phyloP scores from a whole-genome alignment of 345 rosid genomes.

The Raphanus sativus region DNA sequence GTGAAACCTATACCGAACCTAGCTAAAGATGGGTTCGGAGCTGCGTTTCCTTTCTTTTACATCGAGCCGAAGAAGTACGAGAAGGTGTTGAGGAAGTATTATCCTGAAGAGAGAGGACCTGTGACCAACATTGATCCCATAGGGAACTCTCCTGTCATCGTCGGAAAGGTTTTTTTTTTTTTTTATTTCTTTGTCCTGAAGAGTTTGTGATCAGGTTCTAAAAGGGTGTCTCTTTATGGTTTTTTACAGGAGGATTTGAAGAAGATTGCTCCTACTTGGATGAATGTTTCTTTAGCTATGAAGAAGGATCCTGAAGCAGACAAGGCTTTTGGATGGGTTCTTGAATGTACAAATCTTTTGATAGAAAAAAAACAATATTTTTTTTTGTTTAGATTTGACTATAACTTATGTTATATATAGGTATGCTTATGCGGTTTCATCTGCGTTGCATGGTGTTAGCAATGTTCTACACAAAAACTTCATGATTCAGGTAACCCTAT shows the following conservation, averaged over 20 bases:
- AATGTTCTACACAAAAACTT: conserved; percentile 84
- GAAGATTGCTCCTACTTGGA: conserved; percentile 98
- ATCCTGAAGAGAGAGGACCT: conserved; percentile 77
- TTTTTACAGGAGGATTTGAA: conserved; percentile 67
- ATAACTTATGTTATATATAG: conserved; percentile 41
- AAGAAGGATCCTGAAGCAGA: conserved; percentile 87
- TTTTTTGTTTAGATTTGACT: too few species aligned
- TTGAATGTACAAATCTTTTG: not conserved
- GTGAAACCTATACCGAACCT: conserved; percentile 96
- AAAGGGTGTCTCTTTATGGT: not conserved
- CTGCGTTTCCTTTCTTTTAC: conserved; percentile 97
- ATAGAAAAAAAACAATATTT: not conserved
- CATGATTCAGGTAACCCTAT: conserved; percentile 82
- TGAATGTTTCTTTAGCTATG: conserved; percentile 98
- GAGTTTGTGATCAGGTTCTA: conserved; percentile 1
- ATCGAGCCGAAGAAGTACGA: conserved; percentile 92
- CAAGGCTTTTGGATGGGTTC: not conserved
- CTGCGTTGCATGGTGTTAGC: conserved; percentile 88
- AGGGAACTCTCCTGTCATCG: conserved; percentile 95
- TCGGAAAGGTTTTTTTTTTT: conserved; percentile 61
- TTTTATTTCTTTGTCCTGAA: not conserved
- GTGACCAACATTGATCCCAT: conserved; percentile 82
- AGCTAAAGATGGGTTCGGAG: conserved; percentile 77
- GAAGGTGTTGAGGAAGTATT: conserved; percentile 69
- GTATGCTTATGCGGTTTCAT: conserved; percentile 97